A percentile compares a stretch with the other conserved stretches of the same genome.
Evolutionary conservation across 306 rosid genomes (phyloP).

Genomic region (Adenanthera pavonina): DNA sequence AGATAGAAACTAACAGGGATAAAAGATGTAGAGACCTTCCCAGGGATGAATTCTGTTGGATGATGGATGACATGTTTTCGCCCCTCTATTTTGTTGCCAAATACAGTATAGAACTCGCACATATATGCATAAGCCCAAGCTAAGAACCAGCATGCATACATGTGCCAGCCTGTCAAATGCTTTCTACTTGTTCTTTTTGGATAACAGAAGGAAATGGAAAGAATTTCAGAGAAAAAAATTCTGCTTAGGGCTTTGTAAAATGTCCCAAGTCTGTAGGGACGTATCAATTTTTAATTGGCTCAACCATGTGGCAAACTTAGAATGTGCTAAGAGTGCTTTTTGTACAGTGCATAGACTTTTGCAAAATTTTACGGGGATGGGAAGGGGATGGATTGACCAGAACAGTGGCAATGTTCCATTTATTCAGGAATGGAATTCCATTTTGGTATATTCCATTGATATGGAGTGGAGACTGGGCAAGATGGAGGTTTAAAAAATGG

Average conservation of each 20-base stretch:
- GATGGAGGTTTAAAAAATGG: neutral
- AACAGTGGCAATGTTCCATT: neutral
- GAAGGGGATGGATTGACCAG: neutral
- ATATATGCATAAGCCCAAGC: neutral
- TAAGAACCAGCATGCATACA: slow-evolving; percentile 8
- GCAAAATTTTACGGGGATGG: neutral
- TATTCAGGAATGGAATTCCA: neutral
- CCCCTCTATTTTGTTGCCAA: neutral
- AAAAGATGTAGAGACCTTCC: neutral
- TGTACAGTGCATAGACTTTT: neutral
- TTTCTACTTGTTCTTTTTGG: neutral
- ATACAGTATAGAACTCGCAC: slow-evolving; percentile 2
- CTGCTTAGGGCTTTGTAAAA: neutral
- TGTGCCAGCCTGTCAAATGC: neutral
- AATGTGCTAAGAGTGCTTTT: neutral
- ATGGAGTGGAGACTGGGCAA: neutral
- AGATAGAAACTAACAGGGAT: slow-evolving; percentile 5
- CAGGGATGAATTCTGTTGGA: slow-evolving; percentile 22
- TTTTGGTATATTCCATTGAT: neutral
- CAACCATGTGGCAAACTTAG: no score
- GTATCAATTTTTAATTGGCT: neutral
- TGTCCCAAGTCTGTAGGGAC: slow-evolving; percentile 21
- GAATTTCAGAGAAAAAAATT: neutral
- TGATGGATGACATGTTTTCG: neutral
- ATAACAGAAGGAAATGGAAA: neutral